These are phyloP conservation scores for Syzygium syzygioides DNA, from an alignment of 441 rosid genomes.

Conservation along the genomic window DNA sequence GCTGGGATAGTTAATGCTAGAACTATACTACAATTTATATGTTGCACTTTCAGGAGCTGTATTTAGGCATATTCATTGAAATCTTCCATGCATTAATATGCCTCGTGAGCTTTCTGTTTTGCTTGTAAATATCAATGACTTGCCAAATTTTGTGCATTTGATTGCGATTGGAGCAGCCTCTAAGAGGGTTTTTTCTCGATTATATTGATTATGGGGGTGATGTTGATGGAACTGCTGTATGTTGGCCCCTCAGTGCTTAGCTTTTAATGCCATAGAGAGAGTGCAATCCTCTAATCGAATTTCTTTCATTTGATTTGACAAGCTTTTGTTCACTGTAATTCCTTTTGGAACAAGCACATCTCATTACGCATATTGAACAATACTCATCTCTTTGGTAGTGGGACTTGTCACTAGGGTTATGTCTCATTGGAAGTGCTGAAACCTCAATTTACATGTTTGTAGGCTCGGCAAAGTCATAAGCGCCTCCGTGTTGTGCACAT, in stretches of 20 bases:
- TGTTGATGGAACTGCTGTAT: neutral
- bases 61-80: neutral
- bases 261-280: neutral
- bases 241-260: neutral
- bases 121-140: neutral
- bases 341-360: neutral
- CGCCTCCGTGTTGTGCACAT: conserved; percentile 84
- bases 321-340: neutral
- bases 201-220: neutral
- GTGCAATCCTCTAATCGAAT: neutral
- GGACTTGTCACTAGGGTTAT: neutral
- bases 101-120: neutral
- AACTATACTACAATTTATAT: neutral
- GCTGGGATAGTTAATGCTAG: neutral
- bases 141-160: neutral
- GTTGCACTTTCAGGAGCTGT: neutral
- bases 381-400: neutral
- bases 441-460: conserved; percentile 4
- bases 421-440: neutral
- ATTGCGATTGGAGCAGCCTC: neutral
- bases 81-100: neutral
- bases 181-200: neutral
- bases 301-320: neutral
- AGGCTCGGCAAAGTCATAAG: conserved; percentile 92
- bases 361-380: neutral